Base-by-base conservation (phyloP, 2,329 filamentous ascomycete genomes). In the Calcarisporium arbuscula region DNA sequence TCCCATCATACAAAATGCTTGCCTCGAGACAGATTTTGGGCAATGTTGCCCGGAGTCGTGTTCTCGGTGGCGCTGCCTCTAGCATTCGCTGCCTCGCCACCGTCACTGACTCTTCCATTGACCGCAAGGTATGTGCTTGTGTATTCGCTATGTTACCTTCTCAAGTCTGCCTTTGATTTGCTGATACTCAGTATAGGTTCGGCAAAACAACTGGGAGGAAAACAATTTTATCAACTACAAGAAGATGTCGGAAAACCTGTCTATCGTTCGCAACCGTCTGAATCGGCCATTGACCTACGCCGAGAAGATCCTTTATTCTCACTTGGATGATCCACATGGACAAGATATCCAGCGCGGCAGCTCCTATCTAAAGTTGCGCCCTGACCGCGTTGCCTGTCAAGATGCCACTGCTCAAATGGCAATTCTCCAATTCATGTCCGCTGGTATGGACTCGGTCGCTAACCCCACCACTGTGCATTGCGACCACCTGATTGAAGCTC, bases 381-480 rank as follows among this genome's bases (percentile, higher is more conserved):
- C 92, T 39, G 92, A 98, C 62, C 86, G 92, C 65, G 92, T 98
- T 56, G 92, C 92, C 64, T 96, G 92, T 76, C 92, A 98, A 74
- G 92, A 98, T 77, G 92, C 92, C 60, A 96, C 92, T 41, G 92
- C 92, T 46, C 92, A 98, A 77, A 98, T 98, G 92, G 92, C 92
- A 47, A 95, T 98, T 51, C 77, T 98, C 40, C 92, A 98, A 73
- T 98, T 98, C 78, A 98, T 98, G 89, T 95, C 87, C 36, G 90
- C 92, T 42, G 90, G 90, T 62, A 90, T 98, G 86, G 85, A 87
- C 48, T 82, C 83, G 17, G 92, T 96, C 43, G 89, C 89, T 45
- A 96, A 94, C 55, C 92, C 92, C 33, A 80, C 83, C 53, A 96
- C 90, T 32, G 90, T 98, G 45, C 92, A 98, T 79, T 96, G 92